Conservation (phyloP, 2,329 filamentous ascomycete species). For the Talaromyces funiculosus region DNA sequence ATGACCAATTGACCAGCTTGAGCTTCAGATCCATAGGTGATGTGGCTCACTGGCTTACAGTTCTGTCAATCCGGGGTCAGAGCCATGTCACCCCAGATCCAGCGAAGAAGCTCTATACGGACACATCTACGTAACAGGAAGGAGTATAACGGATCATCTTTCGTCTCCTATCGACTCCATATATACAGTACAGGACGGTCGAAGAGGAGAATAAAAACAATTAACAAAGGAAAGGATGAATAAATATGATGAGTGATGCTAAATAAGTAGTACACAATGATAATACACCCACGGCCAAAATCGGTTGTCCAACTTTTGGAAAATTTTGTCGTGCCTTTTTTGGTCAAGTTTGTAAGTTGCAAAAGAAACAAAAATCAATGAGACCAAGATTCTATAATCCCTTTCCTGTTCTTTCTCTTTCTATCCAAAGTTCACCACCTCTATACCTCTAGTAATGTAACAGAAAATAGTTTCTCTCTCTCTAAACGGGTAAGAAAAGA, state of each 20-base stretch:
- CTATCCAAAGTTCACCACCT: slow-evolving; percentile 7
- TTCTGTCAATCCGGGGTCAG: not conserved
- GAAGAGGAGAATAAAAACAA: not conserved
- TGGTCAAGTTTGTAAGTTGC: not conserved
- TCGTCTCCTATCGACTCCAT: not conserved
- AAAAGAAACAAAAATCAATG: not conserved
- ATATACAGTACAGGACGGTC: slow-evolving; percentile 3
- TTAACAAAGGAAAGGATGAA: slow-evolving; percentile 8
- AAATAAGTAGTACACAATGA: slow-evolving; percentile 13
- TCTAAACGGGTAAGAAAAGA: slow-evolving; percentile 2
- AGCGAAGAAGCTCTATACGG: not conserved
- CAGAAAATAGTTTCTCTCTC: slow-evolving; percentile 5
- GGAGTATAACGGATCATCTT: not conserved
- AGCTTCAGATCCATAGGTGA: no score
- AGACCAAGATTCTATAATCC: slow-evolving; percentile 6
- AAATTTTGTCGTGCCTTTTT: slow-evolving; percentile 11
- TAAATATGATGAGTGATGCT: slow-evolving; percentile 12
- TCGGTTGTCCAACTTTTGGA: slow-evolving; percentile 8
- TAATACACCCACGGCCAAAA: slow-evolving; percentile 12
- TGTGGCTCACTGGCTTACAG: not conserved
- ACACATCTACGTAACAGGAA: not conserved
- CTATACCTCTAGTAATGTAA: slow-evolving; percentile 9
- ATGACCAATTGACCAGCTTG: not conserved
- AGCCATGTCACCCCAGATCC: not conserved
- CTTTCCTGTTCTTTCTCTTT: slow-evolving; percentile 4